A percentile compares a stretch with the other conserved stretches of the same genome.
phyloP scores from a whole-genome alignment of 441 rosid species.

The Gossypium schwendimanii region DNA sequence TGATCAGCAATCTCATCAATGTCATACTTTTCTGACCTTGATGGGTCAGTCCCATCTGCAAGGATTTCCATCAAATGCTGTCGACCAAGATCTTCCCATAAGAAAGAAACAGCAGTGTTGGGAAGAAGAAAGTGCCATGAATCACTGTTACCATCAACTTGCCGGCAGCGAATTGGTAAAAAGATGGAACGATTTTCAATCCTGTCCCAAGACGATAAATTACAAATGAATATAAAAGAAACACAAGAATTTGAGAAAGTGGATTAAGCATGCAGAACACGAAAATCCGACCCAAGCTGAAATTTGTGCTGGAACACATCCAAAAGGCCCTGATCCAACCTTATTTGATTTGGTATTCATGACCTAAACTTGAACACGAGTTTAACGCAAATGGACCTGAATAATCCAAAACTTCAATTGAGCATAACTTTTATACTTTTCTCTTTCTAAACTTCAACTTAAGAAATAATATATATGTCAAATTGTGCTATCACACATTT shows the following conservation, averaged over 20 bases:
- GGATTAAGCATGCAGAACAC: background rate
- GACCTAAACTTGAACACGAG: background rate
- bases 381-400: background rate
- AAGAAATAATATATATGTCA: background rate
- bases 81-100: conserved; percentile 96
- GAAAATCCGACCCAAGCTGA: background rate
- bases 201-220: conserved; percentile 41
- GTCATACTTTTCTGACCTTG: conserved; percentile 51
- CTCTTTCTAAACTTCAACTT: background rate
- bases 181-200: conserved; percentile 90
- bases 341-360: background rate
- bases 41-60: conserved; percentile 66
- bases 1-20: conserved; percentile 85
- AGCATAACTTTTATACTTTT: background rate
- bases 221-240: conserved; percentile 10
- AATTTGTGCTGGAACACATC: background rate
- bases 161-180: conserved; percentile 76
- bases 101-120: conserved; percentile 79
- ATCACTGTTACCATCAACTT: conserved; percentile 69
- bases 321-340: background rate
- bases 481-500: background rate
- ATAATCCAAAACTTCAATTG: background rate
- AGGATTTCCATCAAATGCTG: conserved; percentile 64
- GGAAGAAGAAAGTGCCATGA: conserved; percentile 94
- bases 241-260: conserved; percentile 6